Evolutionary conservation across 1,284 basidiomycete species (phyloP), one percentile per base, ranked within the genome.

Genomic region (Schizophyllum amplum): DNA sequence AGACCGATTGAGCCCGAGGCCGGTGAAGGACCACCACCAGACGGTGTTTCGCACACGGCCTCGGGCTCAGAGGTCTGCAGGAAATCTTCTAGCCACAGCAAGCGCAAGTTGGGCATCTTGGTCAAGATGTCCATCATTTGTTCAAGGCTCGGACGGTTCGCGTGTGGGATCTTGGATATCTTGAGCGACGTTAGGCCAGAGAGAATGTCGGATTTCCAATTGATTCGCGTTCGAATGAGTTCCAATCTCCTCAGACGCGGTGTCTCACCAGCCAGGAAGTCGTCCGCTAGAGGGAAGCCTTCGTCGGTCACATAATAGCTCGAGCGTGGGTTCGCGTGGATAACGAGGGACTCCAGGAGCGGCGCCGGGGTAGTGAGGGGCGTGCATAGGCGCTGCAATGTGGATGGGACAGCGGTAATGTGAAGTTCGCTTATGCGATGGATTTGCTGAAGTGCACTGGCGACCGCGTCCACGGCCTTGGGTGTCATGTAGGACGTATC

Each of bases 221-320:
- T 60, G 46, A 71, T 55, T 5, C 61, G 58, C 52, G 67, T 71
- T 42, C 63, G 56, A 9, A 53, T 61, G 4, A 75, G 55, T 49
- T 69, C 64, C 13, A 75, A 56, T 22, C 60, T 59, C 52, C 66
- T 65, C 24, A 76, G 66, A 25, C 59, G 63, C 22, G 69, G 69
- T 1, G 65, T 62, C 4, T 63, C 54, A 27, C 63, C 66, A 11
- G 58, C 58, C 47, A 68, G 64, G n/a, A 68, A 65, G 7, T 55
- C 24, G 24, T 53, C 55, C 3, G 65, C 60, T 5, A 69, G 54
- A n/a, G 56, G 26, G 57, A 63, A 58, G 21, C 57, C 56, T 51
- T 55, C 26, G n/a, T 54, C 47, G 17, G 51, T 53, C 15, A 24
- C 57, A 51, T 24, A 55, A 48, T 57, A 9, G 21, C 23, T 53